Percentiles rank a stretch among this genome's conserved stretches.
Evolutionary conservation across 306 rosid species (phyloP).

Genomic region (Alnus glutinosa): DNA sequence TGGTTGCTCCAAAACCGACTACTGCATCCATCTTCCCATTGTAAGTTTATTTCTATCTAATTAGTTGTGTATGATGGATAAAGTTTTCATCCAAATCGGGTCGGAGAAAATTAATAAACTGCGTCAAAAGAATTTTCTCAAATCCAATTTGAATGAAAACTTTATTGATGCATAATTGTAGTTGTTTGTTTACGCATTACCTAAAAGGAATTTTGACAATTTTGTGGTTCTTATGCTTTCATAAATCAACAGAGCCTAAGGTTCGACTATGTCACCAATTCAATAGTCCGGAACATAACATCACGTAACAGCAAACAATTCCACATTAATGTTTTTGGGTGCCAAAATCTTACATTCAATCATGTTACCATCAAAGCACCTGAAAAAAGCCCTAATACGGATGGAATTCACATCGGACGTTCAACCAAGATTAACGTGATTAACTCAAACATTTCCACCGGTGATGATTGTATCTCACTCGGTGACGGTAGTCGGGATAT

Average conservation of each 20-base stretch:
- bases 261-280: conserved; percentile 37
- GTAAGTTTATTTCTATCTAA: conserved; percentile 24
- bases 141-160: too few relatives aligned
- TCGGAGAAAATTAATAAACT: too few relatives aligned
- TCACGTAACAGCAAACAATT: conserved; percentile 43
- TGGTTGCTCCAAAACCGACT: conserved; percentile 25
- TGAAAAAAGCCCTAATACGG: conserved; percentile 35
- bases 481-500: conserved; percentile 43
- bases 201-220: not conserved
- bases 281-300: conserved; percentile 24
- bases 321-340: conserved; percentile 39
- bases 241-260: conserved; percentile 32
- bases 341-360: conserved; percentile 37
- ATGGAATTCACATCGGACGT: conserved; percentile 54
- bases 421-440: conserved; percentile 37
- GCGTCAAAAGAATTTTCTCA: too few relatives aligned
- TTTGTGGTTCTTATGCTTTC: not conserved
- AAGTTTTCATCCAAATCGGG: too few relatives aligned
- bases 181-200: not conserved
- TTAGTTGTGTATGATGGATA: too few relatives aligned
- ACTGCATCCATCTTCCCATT: conserved; percentile 26
- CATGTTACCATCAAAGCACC: conserved; percentile 36
- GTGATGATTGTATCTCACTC: conserved; percentile 58
- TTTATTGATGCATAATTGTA: too few relatives aligned
- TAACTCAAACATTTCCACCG: conserved; percentile 31